Conservation (phyloP, 176 grass and related monocot species). For the Aechmea fasciata region DNA sequence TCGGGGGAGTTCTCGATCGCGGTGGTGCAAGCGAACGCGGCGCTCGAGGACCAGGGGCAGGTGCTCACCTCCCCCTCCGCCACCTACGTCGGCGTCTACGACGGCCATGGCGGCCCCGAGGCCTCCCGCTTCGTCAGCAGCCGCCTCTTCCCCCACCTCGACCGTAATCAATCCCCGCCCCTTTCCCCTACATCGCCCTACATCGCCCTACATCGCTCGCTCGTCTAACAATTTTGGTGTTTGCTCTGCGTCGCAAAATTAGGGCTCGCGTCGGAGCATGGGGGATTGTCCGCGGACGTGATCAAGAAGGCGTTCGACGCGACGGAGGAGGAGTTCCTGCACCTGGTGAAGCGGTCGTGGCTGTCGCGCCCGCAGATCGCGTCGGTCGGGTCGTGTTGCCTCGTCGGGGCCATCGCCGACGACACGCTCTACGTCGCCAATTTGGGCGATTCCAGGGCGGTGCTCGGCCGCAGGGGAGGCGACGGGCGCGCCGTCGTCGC, state of each 20-base stretch:
- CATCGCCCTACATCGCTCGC: neutral
- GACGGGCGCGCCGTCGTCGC: neutral
- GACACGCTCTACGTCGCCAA: constrained; percentile 38
- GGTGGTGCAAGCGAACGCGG: constrained; percentile 21
- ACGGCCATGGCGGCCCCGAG: constrained; percentile 36
- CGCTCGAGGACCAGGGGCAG: constrained; percentile 36
- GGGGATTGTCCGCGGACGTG: constrained; percentile 13
- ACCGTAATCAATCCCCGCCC: constrained; percentile 8
- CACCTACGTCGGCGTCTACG: constrained; percentile 38
- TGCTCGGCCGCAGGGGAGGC: constrained; percentile 13
- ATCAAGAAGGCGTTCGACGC: constrained; percentile 30
- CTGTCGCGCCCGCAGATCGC: constrained; percentile 7
- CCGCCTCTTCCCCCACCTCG: constrained; percentile 29
- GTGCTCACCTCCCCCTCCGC: constrained; percentile 20
- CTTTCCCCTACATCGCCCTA: neutral
- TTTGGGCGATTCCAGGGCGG: constrained; percentile 34
- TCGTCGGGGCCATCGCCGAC: constrained; percentile 23
- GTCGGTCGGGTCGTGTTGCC: constrained; percentile 29
- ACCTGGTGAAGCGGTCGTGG: constrained; percentile 22
- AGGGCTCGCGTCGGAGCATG: constrained; percentile 18
- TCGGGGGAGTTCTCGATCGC: constrained; percentile 39
- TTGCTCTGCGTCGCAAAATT: neutral
- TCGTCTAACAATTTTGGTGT: neutral
- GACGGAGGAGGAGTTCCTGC: constrained; percentile 27
- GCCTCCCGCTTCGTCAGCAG: constrained; percentile 30